Conservation (phyloP, 257 asterid genomes). For the Gardenia jasminoides region DNA sequence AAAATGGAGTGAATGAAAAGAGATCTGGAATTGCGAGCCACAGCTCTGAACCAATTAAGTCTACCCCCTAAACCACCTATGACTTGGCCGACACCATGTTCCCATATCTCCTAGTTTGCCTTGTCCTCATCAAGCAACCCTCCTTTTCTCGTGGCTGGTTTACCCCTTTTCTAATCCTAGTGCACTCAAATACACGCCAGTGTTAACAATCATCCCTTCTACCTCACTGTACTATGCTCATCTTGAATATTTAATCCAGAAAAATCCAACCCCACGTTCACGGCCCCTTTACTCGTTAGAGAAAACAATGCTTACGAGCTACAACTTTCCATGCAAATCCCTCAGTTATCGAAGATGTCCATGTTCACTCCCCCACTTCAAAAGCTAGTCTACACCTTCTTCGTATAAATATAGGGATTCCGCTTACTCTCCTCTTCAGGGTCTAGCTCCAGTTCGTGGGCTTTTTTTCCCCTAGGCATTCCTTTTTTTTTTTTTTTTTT, state of each 20-base stretch:
- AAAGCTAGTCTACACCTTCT: not conserved
- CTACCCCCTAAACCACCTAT: conserved; percentile 14
- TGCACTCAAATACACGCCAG: conserved; percentile 21
- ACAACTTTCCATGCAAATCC: conserved; percentile 53
- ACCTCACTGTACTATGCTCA: conserved; percentile 23
- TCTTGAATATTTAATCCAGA: conserved; percentile 3
- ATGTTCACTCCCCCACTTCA: conserved; percentile 40
- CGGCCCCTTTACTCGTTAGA: conserved; percentile 12
- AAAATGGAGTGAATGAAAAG: not conserved
- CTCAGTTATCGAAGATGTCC: conserved; percentile 48
- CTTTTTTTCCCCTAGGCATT: conserved; percentile 43
- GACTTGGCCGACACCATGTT: conserved; percentile 35
- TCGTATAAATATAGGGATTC: conserved; percentile 36
- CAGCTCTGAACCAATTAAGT: conserved; percentile 19
- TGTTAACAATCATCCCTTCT: conserved; percentile 33
- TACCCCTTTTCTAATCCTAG: conserved; percentile 29
- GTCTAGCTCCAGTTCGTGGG: conserved; percentile 67
- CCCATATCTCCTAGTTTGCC: conserved; percentile 44
- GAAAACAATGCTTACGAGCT: conserved; percentile 17
- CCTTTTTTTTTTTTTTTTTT: not conserved
- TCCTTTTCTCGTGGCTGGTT: conserved; percentile 35
- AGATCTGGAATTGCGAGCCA: conserved; percentile 10
- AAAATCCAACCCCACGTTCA: conserved; percentile 29
- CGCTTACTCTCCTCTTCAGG: conserved; percentile 32
- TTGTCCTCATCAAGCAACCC: conserved; percentile 44